Base-by-base conservation (phyloP, 73 alveolate species). In the Paramecium bursaria region DNA sequence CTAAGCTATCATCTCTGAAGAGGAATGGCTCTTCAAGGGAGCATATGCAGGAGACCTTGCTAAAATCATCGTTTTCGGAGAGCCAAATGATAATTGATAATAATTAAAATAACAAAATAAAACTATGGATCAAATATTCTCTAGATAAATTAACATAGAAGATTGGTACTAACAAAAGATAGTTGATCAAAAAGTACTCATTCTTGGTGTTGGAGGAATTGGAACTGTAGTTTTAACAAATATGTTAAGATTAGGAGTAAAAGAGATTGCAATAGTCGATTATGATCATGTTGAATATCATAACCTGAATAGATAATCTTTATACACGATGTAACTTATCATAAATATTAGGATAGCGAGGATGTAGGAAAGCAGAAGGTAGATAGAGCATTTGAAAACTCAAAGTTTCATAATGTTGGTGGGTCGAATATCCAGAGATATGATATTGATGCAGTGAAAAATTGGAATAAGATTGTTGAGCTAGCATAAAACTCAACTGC, bases 141-240 rank as follows among this genome's bases (percentile, higher is more conserved):
- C 44, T 10, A 79, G 91, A 49, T 54, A 85, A 48, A 15, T 11
- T 4, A 22, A 53, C 5, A 85, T 85, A 21, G 76, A 46, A 17
- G 75, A 74, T 87, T 85, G 91, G 79, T 47, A 85, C 17, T 50
- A 85, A 75, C 50, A 50, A 13, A 26, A 74, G 29, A n/a, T 75
- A 23, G 11, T 15, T 11, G 10, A 46, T 49, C 25, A 60, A 47
- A 27, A 33, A n/a, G 93, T 74, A 25, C n/a, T 92, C 3, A 39
- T 93, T 23, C 53, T 92, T 10, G 97, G 97, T 5, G 88, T 85
- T 6, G 98, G 98, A 22, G 98, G 96, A 0, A 54, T 93, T 7
- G 98, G 98, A 2, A 76, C 93, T 30, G 76, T 85, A n/a, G 96
- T 92, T 10, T 79, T 92, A 42, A 42, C 76, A 53, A 57, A 85